These are phyloP conservation scores for Sclerotinia glacialis DNA, from an alignment of 2,329 filamentous ascomycete species.

Conservation along the genomic window DNA sequence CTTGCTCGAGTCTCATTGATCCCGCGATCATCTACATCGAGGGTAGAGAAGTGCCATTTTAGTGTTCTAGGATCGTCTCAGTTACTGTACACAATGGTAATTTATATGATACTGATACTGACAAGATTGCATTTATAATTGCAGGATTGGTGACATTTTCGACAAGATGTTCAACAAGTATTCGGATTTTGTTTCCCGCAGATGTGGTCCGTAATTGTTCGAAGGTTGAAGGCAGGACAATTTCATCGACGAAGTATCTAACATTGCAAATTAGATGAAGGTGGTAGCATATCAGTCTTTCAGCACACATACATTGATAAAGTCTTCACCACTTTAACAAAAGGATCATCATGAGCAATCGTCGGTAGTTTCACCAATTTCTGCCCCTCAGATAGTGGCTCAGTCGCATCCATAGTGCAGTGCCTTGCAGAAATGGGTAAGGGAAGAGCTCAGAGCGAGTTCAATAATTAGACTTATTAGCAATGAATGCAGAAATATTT, in stretches of 20 bases:
- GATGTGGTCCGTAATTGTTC: constrained; percentile 69
- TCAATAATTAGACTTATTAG: neutral
- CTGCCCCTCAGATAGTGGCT: neutral
- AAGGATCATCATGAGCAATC: constrained; percentile 57
- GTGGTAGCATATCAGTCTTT: neutral
- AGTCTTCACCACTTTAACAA: constrained; percentile 64
- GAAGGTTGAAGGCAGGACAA: constrained; percentile 66
- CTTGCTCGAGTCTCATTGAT: constrained; percentile 66
- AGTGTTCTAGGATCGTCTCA: constrained; percentile 54
- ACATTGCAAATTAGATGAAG: constrained; percentile 15
- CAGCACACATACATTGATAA: constrained; percentile 53
- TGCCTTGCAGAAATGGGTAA: neutral
- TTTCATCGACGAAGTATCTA: constrained; percentile 61
- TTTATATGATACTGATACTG: constrained; percentile 45
- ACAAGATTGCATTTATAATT: constrained; percentile 72
- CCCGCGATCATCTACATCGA: constrained; percentile 59
- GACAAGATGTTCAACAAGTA: constrained; percentile 63
- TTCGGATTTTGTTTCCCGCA: constrained; percentile 55
- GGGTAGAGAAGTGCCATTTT: constrained; percentile 68
- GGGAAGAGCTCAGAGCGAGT: neutral
- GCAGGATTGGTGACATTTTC: constrained; percentile 63
- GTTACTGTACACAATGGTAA: neutral
- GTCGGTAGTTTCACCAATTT: constrained; percentile 47
- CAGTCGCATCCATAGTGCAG: neutral
- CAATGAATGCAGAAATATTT: neutral